Percentiles rank a stretch among this genome's conserved stretches.
phyloP scores from a whole-genome alignment of 371 early-diverging fungal species.

The Neoconidiobolus thromboides region DNA sequence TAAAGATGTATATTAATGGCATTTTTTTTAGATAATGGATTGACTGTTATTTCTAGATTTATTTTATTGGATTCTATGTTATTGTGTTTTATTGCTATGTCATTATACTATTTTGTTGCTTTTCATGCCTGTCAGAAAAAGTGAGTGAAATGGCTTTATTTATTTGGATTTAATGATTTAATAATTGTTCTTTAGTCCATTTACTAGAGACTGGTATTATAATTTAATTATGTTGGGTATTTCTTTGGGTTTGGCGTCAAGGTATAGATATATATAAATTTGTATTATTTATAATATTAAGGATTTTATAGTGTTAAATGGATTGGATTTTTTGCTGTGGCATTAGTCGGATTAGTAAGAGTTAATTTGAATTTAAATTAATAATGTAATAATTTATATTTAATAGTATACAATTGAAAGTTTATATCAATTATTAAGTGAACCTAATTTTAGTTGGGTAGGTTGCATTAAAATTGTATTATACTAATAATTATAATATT shows the following conservation, averaged over 20 bases:
- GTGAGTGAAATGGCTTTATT: constrained; percentile 17
- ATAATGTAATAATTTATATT: neutral
- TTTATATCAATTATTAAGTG: constrained; percentile 82
- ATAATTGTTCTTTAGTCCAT: constrained; percentile 27
- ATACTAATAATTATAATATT: neutral
- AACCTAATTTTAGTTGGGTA: constrained; percentile 33
- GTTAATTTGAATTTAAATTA: neutral
- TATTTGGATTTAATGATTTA: neutral
- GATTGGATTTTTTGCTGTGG: constrained; percentile 95
- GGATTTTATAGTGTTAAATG: constrained; percentile 77
- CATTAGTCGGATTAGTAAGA: constrained; percentile 71
- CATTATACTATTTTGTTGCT: constrained; percentile 52
- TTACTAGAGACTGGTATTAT: constrained; percentile 65
- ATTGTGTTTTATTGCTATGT: constrained; percentile 75
- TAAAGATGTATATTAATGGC: neutral
- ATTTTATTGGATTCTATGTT: constrained; percentile 97
- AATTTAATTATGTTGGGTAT: constrained; percentile 79
- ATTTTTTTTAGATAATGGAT: constrained; percentile 30
- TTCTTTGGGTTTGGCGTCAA: constrained; percentile 73
- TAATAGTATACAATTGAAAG: constrained; percentile 72
- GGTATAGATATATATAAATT: constrained; percentile 15
- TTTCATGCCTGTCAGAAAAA: constrained; percentile 49
- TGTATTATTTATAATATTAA: neutral
- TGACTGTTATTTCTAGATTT: constrained; percentile 76
- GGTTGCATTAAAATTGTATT: constrained; percentile 11